A percentile compares a stretch with the other conserved stretches of the same genome.
phyloP scores from a whole-genome alignment of 129 eudicot genomes.

The Logfia minima region DNA sequence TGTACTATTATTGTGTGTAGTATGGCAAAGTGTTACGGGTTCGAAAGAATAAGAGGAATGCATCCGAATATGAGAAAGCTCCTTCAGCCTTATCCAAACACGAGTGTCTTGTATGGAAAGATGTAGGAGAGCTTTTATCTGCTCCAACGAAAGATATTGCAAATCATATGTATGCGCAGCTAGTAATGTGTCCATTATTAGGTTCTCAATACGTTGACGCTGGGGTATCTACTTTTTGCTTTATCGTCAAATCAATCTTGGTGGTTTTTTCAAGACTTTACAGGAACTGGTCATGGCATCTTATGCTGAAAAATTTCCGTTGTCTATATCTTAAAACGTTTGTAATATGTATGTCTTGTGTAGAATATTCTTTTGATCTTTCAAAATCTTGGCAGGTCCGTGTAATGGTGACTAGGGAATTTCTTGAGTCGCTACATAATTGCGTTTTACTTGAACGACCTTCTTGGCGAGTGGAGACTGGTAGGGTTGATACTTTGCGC shows the following conservation, averaged over 20 bases:
- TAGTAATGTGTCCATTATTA: conserved; percentile 69
- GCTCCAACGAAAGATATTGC: conserved; percentile 67
- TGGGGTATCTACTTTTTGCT: conserved; percentile 53
- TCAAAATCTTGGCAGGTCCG: conserved; percentile 44
- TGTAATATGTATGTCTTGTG: not conserved
- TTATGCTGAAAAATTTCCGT: not conserved
- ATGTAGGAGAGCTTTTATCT: conserved; percentile 46
- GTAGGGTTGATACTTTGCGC: conserved; percentile 47
- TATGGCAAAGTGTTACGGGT: conserved; percentile 78
- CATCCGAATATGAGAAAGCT: conserved; percentile 42
- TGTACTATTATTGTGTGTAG: conserved; percentile 30
- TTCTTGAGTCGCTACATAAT: conserved; percentile 64
- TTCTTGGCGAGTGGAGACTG: conserved; percentile 70
- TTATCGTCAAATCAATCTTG: not conserved
- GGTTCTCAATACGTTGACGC: conserved; percentile 85
- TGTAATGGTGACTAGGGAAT: conserved; percentile 59
- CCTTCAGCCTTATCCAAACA: conserved; percentile 45
- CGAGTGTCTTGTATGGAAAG: conserved; percentile 72
- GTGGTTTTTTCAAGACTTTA: not conserved
- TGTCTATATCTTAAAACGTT: not conserved
- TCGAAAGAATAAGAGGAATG: conserved; percentile 53
- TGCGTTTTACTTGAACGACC: conserved; percentile 72
- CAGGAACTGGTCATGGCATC: not conserved
- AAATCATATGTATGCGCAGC: conserved; percentile 57
- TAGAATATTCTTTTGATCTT: not conserved